Conservation (phyloP, 352 stramenopile species). For the Globisporangium barbulae region DNA sequence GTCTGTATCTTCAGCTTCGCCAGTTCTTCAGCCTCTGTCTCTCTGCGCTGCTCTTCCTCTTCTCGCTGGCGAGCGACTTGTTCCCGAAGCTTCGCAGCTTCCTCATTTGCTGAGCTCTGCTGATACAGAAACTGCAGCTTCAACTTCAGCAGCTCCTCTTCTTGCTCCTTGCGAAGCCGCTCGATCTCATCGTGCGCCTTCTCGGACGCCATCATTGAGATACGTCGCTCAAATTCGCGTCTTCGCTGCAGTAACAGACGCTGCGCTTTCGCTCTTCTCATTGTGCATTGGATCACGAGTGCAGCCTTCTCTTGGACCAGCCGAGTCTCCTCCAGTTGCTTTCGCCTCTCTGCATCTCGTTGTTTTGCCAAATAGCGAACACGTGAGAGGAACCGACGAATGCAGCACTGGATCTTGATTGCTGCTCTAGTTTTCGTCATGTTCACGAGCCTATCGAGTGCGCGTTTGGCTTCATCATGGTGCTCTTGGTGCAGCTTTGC, state of each 20-base stretch:
- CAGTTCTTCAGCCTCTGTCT: constrained; percentile 56
- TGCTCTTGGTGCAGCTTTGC: constrained; percentile 35
- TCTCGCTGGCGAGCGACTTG: constrained; percentile 45
- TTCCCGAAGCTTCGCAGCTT: constrained; percentile 38
- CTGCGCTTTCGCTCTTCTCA: constrained; percentile 42
- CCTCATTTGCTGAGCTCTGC: constrained; percentile 40
- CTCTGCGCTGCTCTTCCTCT: constrained; percentile 38
- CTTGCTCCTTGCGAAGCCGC: constrained; percentile 62
- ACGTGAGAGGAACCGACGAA: constrained; percentile 49
- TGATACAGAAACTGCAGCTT: constrained; percentile 67
- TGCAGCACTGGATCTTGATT: constrained; percentile 68
- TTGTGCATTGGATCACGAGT: constrained; percentile 64
- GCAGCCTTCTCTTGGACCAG: constrained; percentile 44
- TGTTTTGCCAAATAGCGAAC: constrained; percentile 29
- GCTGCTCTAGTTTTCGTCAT: constrained; percentile 59
- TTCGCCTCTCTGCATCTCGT: constrained; percentile 28
- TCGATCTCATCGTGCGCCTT: constrained; percentile 83
- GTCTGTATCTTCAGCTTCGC: constrained; percentile 47
- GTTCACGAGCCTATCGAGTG: constrained; percentile 52
- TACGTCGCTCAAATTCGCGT: constrained; percentile 68
- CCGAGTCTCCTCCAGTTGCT: constrained; percentile 23
- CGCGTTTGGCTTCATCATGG: constrained; percentile 38
- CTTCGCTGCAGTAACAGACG: constrained; percentile 40
- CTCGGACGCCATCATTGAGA: constrained; percentile 79
- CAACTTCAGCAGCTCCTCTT: constrained; percentile 59